Base-by-base conservation (phyloP, 2,329 filamentous ascomycete genomes). In the Penicillium sp. region DNA sequence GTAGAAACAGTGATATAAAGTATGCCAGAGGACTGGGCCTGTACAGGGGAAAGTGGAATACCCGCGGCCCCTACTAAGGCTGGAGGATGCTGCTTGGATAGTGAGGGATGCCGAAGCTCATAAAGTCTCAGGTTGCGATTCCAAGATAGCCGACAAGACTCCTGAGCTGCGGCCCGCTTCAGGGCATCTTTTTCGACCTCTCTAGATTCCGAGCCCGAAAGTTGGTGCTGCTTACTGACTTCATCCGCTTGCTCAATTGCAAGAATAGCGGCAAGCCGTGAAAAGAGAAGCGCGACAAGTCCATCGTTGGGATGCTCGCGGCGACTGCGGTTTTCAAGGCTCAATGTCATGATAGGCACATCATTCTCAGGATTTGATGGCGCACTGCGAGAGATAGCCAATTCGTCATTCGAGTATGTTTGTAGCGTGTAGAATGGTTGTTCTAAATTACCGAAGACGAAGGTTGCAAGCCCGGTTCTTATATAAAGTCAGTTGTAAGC, bases 191-290 rank as follows among this genome's bases (percentile, higher is more conserved):
- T 69, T 61, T 80, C 75, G 4, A 77, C 68, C 22, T 78, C 72
- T 29, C 73, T 67, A 15, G 75, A 71, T 22, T 78, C 72, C 4
- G 71, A 66, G 14, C 74, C 71, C 3, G 73, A 63, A 7, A 81
- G 68, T 11, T 68, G 61, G 51, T 79, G 73, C 46, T 74, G 60
- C 40, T 71, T 71, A 22, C 74, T 71, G 27, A 78, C 59, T 14
- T 74, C 71, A 12, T 67, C 67, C 12, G 76, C 74, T 50, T 79
- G 73, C 40, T 80, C 77, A 27, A 80, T 75, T 7, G 79, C 79
- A 20, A 80, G 67, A 65, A 81, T 77, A 44, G 76, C 78, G 14
- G 79, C 79, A 18, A 80, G 65, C 47, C 77, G 75, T n/a, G 79
- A 78, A 58, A 80, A 80, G 42, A 80, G 69, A 25, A 73, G 69